Evolutionary conservation across 805 yeast genomes (phyloP).

Genomic region (Myxozyma mucilagina): DNA sequence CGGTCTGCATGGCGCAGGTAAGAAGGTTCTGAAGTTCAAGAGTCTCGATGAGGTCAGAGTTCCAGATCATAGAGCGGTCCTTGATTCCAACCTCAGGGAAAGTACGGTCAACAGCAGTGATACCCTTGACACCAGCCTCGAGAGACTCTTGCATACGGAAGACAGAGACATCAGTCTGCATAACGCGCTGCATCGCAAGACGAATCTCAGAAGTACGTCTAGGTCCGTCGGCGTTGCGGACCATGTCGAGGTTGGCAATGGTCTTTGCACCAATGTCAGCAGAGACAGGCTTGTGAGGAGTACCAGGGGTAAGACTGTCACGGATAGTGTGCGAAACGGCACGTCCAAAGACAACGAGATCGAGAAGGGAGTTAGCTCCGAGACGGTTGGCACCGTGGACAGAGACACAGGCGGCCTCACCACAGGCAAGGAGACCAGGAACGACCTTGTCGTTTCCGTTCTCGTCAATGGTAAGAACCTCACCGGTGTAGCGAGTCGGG

Average conservation of each 20-base stretch:
- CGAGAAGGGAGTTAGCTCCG: conserved; percentile 96
- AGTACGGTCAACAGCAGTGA: conserved; percentile 70
- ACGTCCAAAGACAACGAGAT: conserved; percentile 96
- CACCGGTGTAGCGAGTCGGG: conserved; percentile 97
- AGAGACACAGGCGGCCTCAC: conserved; percentile 99
- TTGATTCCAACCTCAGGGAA: conserved; percentile 78
- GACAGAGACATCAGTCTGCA: conserved; percentile 97
- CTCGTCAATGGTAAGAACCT: conserved; percentile 78
- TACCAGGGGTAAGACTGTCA: conserved; percentile 82
- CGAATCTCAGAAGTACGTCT: conserved; percentile 85
- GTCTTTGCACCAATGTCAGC: conserved; percentile 87
- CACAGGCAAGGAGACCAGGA: conserved; percentile 94
- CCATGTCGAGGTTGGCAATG: conserved; percentile 81
- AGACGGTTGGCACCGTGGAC: conserved; percentile 99
- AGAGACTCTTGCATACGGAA: conserved; percentile 91
- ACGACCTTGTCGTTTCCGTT: conserved; percentile 87
- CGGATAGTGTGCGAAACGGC: conserved; percentile 93
- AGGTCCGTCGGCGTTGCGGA: conserved; percentile 84
- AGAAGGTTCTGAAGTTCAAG: conserved; percentile 93
- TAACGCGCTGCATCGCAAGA: conserved; percentile 87
- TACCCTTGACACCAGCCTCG: conserved; percentile 85
- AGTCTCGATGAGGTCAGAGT: conserved; percentile 94
- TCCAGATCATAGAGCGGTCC: conserved; percentile 99
- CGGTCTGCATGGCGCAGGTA: conserved; percentile 97
- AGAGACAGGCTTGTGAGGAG: conserved; percentile 79